A percentile compares a stretch with the other conserved stretches of the same genome.
Conservation (phyloP, 169 alveolate species). For the Neospora caninum region DNA sequence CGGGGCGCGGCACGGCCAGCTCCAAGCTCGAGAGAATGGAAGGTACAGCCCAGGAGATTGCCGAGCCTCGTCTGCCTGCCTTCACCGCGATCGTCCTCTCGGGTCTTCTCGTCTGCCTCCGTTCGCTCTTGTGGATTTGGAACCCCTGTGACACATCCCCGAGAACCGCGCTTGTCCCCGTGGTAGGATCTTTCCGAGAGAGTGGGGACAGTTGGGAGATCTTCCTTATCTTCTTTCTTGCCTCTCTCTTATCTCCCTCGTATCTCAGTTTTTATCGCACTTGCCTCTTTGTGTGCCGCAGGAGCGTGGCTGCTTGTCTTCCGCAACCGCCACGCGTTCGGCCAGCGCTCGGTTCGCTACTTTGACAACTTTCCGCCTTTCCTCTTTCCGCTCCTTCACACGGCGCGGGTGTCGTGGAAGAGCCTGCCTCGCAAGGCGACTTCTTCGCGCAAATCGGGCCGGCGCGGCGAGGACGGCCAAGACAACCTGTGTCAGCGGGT, state of each 20-base stretch:
- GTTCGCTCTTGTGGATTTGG: not conserved
- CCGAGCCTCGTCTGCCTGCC: not conserved
- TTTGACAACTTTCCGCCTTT: constrained; percentile 15
- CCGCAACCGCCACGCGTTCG: not conserved
- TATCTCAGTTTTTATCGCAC: not conserved
- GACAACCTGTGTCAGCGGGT: no score
- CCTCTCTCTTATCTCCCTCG: not conserved
- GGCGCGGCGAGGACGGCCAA: no score
- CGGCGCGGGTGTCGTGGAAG: not conserved
- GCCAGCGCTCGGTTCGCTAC: not conserved
- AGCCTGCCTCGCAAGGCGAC: not conserved
- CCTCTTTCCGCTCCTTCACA: not conserved
- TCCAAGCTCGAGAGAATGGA: constrained; percentile 12
- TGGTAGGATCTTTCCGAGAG: no score
- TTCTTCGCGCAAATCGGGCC: no score
- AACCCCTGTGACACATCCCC: no score
- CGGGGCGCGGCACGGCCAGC: not conserved
- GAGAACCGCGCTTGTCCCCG: no score
- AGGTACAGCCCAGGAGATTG: not conserved
- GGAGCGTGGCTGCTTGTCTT: not conserved
- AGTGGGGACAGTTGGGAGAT: no score
- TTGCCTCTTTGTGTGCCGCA: not conserved
- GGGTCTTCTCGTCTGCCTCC: not conserved
- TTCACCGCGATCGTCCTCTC: not conserved
- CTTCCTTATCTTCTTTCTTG: not conserved